These are phyloP conservation scores for Podospora conica DNA, from an alignment of 495 filamentous ascomycete species.

Conservation along the genomic window DNA sequence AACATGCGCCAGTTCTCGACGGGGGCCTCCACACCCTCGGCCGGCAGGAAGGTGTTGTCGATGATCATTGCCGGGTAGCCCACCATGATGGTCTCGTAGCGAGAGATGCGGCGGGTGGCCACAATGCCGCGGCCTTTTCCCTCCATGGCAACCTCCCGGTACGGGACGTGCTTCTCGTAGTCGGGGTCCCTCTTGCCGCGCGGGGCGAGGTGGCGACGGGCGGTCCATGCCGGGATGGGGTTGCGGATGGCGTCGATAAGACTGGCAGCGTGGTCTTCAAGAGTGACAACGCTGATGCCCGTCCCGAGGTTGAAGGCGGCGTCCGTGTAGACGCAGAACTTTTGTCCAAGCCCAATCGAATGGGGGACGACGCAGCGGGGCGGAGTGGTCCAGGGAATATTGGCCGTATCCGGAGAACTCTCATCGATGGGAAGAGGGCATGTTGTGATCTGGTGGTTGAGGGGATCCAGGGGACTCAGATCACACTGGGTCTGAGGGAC, in stretches of 20 bases:
- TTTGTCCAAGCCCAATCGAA: conserved; percentile 7
- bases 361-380: conserved; percentile 11
- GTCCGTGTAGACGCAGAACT: conserved; percentile 30
- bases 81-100: conserved; percentile 27
- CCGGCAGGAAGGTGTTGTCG: conserved; percentile 25
- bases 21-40: conserved; percentile 12
- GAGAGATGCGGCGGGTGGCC: conserved; percentile 25
- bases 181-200: not conserved
- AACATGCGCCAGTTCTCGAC: conserved; percentile 19
- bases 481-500: not conserved
- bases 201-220: not conserved
- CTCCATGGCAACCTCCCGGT: conserved; percentile 18
- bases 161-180: conserved; percentile 12
- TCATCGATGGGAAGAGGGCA: conserved; percentile 6
- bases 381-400: conserved; percentile 12
- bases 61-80: conserved; percentile 24
- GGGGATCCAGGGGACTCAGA: not conserved
- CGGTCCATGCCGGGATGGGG: conserved; percentile 12
- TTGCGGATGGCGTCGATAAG: conserved; percentile 16
- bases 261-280: conserved; percentile 24
- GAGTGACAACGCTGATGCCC: conserved; percentile 24
- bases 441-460: not conserved
- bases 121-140: conserved; percentile 29
- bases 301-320: conserved; percentile 23
- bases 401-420: not conserved